Conservation (phyloP, 768 basidiomycete genomes). For the Boletus patriciae region DNA sequence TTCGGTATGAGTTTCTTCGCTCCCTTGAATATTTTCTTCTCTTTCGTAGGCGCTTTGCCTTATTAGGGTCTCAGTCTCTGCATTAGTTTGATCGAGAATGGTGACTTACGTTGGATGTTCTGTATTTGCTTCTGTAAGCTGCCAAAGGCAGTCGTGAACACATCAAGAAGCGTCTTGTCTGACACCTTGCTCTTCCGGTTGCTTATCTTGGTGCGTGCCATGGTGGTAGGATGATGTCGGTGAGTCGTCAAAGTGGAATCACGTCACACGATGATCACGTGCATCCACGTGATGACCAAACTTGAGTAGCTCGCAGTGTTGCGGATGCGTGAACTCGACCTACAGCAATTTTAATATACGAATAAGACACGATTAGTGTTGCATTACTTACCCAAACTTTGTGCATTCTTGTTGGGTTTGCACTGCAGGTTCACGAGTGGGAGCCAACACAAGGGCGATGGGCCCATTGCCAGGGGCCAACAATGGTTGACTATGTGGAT, state of each 20-base stretch:
- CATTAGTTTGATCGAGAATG: no score
- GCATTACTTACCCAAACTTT: constrained; percentile 81
- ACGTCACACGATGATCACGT: no score
- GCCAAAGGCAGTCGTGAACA: neutral
- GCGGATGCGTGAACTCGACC: constrained; percentile 90
- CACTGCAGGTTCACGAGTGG: constrained; percentile 97
- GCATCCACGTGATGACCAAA: no score
- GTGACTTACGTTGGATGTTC: no score
- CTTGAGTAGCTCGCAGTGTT: no score
- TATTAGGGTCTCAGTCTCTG: neutral
- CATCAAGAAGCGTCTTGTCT: neutral
- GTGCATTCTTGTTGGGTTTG: constrained; percentile 99
- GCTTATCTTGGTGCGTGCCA: neutral
- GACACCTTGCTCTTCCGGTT: neutral
- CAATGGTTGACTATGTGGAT: constrained; percentile 73
- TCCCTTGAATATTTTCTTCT: neutral
- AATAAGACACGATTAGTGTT: neutral
- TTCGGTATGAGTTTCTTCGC: neutral
- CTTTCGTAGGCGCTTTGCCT: neutral
- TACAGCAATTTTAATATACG: constrained; percentile 28
- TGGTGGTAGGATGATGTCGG: no score
- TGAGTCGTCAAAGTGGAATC: no score
- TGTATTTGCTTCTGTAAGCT: no score
- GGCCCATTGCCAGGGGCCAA: constrained; percentile 94
- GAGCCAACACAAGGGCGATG: constrained; percentile 94